Evolutionary conservation across 2,329 filamentous ascomycete genomes (phyloP).

Genomic region (Hawksworthiomyces lignivorus): DNA sequence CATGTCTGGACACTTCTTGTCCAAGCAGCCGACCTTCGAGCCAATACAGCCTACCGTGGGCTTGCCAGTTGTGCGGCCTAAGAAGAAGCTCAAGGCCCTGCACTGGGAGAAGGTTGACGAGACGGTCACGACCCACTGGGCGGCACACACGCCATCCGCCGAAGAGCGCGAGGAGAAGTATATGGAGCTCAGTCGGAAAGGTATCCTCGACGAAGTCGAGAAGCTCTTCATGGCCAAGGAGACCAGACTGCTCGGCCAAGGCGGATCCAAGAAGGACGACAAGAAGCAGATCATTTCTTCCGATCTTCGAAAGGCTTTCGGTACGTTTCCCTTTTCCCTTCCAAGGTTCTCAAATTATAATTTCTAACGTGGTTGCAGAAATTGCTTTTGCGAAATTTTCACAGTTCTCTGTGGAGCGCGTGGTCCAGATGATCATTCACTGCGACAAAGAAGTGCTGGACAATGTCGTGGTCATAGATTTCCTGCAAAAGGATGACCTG

Average conservation of each 20-base stretch:
- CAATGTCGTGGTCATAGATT: constrained; percentile 91
- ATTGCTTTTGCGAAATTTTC: constrained; percentile 93
- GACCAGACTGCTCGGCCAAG: constrained; percentile 74
- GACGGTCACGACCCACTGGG: constrained; percentile 88
- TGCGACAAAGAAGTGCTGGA: constrained; percentile 85
- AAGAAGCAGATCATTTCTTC: constrained; percentile 96
- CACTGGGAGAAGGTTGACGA: constrained; percentile 99
- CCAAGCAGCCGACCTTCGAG: constrained; percentile 50
- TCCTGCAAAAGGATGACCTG: constrained; percentile 84
- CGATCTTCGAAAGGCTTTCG: constrained; percentile 81
- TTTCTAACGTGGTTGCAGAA: constrained; percentile 40
- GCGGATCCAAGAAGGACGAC: constrained; percentile 70
- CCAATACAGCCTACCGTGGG: constrained; percentile 50
- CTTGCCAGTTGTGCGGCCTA: constrained; percentile 76
- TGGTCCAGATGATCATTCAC: constrained; percentile 90
- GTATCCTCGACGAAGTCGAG: constrained; percentile 95
- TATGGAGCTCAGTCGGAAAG: constrained; percentile 82
- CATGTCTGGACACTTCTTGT: constrained; percentile 69
- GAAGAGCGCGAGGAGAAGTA: constrained; percentile 95
- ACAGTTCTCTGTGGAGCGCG: constrained; percentile 70
- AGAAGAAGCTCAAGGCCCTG: constrained; percentile 98
- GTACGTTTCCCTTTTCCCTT: constrained; percentile 33
- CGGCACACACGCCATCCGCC: constrained; percentile 73
- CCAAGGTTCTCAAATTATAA: neutral
- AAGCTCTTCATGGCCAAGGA: constrained; percentile 97